These are phyloP conservation scores for Tuber aestivum DNA, from an alignment of 495 filamentous ascomycete species.

Conservation along the genomic window DNA sequence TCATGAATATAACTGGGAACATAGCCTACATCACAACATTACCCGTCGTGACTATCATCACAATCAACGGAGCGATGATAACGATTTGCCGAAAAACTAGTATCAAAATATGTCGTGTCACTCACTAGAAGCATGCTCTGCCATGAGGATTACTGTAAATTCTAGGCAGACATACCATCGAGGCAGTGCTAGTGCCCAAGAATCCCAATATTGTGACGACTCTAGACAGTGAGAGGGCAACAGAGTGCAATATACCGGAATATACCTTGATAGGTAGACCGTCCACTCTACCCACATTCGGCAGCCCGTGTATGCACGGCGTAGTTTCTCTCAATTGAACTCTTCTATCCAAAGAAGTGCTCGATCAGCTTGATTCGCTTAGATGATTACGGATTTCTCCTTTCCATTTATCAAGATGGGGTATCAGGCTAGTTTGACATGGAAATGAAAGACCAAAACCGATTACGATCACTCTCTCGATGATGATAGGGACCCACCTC, in stretches of 20 bases:
- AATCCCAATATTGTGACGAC: slow-evolving; percentile 50
- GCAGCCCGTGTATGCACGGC: slow-evolving; percentile 45
- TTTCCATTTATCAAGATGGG: slow-evolving; percentile 50
- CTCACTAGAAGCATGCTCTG: slow-evolving; percentile 45
- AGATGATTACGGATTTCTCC: slow-evolving; percentile 49
- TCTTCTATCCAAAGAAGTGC: slow-evolving; percentile 42
- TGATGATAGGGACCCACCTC: slow-evolving; percentile 54
- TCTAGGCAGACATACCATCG: slow-evolving; percentile 49
- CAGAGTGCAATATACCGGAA: slow-evolving; percentile 50
- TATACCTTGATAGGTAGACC: slow-evolving; percentile 52
- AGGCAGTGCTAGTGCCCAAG: slow-evolving; percentile 47
- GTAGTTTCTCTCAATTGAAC: slow-evolving; percentile 45
- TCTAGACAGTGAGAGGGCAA: slow-evolving; percentile 52
- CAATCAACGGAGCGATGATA: slow-evolving; percentile 38
- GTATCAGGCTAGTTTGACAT: slow-evolving; percentile 53
- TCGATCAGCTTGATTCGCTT: slow-evolving; percentile 46
- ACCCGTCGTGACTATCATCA: slow-evolving; percentile 41
- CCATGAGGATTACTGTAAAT: slow-evolving; percentile 48
- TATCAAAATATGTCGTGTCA: slow-evolving; percentile 17
- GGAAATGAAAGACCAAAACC: slow-evolving; percentile 51
- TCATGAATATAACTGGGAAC: slow-evolving; percentile 51
- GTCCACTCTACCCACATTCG: slow-evolving; percentile 50
- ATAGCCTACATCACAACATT: slow-evolving; percentile 45
- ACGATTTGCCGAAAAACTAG: slow-evolving; percentile 16
- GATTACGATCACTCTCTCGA: slow-evolving; percentile 59